Evolutionary conservation across 495 filamentous ascomycete genomes (phyloP), one percentile per base, ranked within the genome.

Genomic region (Podospora pseudoanserina): DNA sequence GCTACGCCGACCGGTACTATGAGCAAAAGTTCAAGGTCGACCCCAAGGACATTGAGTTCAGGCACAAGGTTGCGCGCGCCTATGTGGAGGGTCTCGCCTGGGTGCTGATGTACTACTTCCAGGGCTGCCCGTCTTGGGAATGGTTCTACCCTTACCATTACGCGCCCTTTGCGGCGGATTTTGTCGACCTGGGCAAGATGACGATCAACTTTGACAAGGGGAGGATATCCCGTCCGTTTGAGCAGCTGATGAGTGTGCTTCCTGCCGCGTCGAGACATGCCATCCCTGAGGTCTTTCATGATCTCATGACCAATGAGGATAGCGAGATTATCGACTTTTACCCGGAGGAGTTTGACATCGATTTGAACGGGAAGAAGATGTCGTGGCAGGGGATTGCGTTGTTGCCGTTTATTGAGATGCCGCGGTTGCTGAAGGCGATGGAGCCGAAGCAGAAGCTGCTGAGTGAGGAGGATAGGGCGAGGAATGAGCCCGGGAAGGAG

Each of bases 61-160:
- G 95, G 65, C 90, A 93, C 78, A 89, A 95, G 77, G 96, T 99
- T 72, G 95, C 89, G n/a, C 86, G 89, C 61, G 86, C 90, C 18
- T 99, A 99, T 77, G 92, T 93, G n/a, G 92, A 97, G 81, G 95
- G 95, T 60, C 86, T 98, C n/a, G 90, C 90, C 44, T 99, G 96
- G 95, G 95, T 98, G n/a, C 81, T 99, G 27, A 83, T 90, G 19
- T 99, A 99, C 75, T 99, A 99, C 78, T 96, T 97, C 76, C 95
- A 99, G 78, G 95, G 96, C 19, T 98, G 95, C 73, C 92, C 96
- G 13, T 96, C 92, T 2, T 98, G 96, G 95, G 94, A 90, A 63
- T 99, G 95, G 95, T 99, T 93, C 75, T 99, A 97, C 74, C 95
- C 95, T 1, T 94, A 98, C 75, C 95, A 99, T 76, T 99, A 99